Evolutionary conservation across 768 basidiomycete genomes (phyloP), one percentile per base, ranked within the genome.

Genomic region (Russula olivacea): DNA sequence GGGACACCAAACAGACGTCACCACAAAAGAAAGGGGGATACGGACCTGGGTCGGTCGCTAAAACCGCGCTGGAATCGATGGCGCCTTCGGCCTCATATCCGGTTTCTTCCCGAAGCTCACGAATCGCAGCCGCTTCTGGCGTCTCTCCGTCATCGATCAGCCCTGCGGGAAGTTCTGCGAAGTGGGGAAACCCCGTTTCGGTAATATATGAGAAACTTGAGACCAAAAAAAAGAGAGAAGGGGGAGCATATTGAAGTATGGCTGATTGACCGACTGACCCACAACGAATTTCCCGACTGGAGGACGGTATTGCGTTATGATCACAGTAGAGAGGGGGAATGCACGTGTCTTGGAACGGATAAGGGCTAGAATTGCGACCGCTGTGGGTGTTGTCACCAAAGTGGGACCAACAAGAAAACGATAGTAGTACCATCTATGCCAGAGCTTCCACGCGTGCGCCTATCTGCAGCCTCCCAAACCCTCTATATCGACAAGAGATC

Each of bases 51-150:
- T 93, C 89, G 63, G 73, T 76, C 40, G 88, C 87, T 28, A 87
- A 70, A 25, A 85, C 68, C 3, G 86, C 84, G 8, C 84, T 83
- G 2, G 80, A 76, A 64, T 91, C 82, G 36, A 88, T 69, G 34
- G 94, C 78, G 55, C 78, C 72, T 55, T 81, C 76, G 2, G 87
- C 88, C 57, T 80, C 84, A 74, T 84, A 96, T 5, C 95, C 95
- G 2, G 95, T 97, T 74, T 98, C 96, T 75, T 98, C 96, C 69
- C 86, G 80, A 15, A 98, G 81, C 72, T 98, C 96, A 23, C 96
- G 83, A 41, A 93, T 79, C 1, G 94, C 95, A 1, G 93, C 83
- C 19, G 81, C 75, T 73, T 89, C 90, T 0, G 91, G 79, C 0
- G 87, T 84, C 77, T 98, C 96, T 0, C 85, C 84, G 63, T 87